These are phyloP conservation scores for Xylaria acuta DNA, from an alignment of 495 filamentous ascomycete genomes.

Conservation along the genomic window DNA sequence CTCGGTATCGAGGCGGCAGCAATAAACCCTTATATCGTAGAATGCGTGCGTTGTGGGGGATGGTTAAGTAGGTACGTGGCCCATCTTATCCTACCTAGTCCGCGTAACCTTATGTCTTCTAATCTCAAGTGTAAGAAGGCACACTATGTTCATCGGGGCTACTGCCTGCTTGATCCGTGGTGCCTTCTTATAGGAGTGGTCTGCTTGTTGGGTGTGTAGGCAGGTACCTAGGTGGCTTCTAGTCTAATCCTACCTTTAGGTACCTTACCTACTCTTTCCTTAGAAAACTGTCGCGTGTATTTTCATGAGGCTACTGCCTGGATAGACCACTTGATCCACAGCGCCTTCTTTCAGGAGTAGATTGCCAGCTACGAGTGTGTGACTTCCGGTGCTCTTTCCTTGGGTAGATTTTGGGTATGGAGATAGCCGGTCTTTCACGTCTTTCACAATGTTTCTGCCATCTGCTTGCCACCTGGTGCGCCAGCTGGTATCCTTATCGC, in stretches of 20 bases:
- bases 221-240: neutral
- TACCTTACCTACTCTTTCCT: neutral
- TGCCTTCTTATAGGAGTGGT: neutral
- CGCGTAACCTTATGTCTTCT: neutral
- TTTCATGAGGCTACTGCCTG: neutral
- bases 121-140: neutral
- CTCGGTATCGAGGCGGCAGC: neutral
- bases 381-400: neutral
- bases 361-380: neutral
- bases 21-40: neutral
- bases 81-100: neutral
- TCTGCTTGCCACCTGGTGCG: neutral
- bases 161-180: neutral
- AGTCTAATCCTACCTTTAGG: neutral
- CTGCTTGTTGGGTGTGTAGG: neutral
- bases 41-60: neutral
- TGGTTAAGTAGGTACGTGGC: neutral
- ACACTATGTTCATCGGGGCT: neutral
- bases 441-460: neutral
- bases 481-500: constrained; percentile 11
- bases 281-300: neutral
- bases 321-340: neutral
- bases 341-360: neutral
- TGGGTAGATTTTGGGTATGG: neutral
- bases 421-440: neutral